Percentiles rank a stretch among this genome's conserved stretches.
phyloP scores from a whole-genome alignment of 129 eudicot genomes.

The Oenanthe sinensis region DNA sequence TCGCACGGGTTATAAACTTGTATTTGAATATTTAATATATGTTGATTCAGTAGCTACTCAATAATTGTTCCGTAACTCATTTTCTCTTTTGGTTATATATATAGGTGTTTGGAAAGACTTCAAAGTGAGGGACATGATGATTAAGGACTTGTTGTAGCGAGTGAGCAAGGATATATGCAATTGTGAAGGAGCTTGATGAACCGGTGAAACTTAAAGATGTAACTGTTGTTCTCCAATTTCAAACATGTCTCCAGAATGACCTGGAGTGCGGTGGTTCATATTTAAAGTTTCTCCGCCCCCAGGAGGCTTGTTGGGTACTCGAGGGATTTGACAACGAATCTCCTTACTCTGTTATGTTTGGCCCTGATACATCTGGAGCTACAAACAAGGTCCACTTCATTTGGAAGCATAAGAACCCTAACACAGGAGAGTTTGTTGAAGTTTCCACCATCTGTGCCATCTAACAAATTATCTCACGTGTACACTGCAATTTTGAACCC shows the following conservation, averaged over 20 bases:
- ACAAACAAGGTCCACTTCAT: conserved; percentile 91
- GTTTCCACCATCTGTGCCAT: conserved; percentile 60
- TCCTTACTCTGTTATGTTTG: conserved; percentile 91
- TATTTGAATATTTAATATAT: background rate
- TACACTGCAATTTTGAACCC: conserved; percentile 82
- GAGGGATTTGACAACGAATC: conserved; percentile 74
- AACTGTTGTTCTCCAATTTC: conserved; percentile 66
- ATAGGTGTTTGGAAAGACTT: conserved; percentile 86
- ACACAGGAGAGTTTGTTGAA: conserved; percentile 60
- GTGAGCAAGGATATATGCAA: conserved; percentile 78
- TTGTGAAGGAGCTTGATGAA: conserved; percentile 63
- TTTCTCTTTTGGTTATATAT: background rate
- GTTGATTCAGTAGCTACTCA: background rate
- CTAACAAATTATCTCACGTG: conserved; percentile 69
- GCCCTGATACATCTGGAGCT: conserved; percentile 82
- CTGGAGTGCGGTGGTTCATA: conserved; percentile 98
- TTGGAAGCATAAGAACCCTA: conserved; percentile 71
- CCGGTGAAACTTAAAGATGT: conserved; percentile 53
- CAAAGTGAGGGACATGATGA: conserved; percentile 94
- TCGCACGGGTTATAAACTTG: no score
- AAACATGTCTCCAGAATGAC: conserved; percentile 74
- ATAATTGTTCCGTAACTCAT: background rate
- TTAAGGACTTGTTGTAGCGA: conserved; percentile 88
- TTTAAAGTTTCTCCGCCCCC: conserved; percentile 80
- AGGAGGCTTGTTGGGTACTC: conserved; percentile 75